Evolutionary conservation across 371 early-diverging fungal species (phyloP), one percentile per base, ranked within the genome.

Genomic region (Dichotomocladium elegans): DNA sequence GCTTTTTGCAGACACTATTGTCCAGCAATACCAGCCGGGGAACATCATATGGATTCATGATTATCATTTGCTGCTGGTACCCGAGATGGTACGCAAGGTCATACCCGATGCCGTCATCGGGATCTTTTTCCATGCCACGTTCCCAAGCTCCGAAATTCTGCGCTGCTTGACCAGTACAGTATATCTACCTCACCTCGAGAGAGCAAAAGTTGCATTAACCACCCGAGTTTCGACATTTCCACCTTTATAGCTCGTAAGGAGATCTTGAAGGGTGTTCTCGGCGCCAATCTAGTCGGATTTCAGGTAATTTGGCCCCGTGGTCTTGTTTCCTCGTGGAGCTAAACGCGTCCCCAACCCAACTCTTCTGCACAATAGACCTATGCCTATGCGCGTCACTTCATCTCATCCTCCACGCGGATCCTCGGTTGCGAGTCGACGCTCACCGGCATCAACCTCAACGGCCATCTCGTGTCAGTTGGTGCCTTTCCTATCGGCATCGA

Each of bases 401-500:
- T 90, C 40, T 89, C 93, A 51, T 88, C 88, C 27, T 95, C 95
- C 65, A 91, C 93, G 14, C 87, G 96, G 42, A 88, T 98, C 17
- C 80, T 97, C n/a, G 93, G 93, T 6, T 81, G 88, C 55, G 96
- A 94, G 64, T 90, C 93, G 2, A 89, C 94, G 4, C 92, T 80
- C 47, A 81, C 79, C 7, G 95, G 92, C 11, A 86, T 98, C 15
- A 87, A 89, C 47, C 78, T 80, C 53, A 71, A 88, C 52, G 92
- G 91, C 4, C 79, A 81, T 25, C 68, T 78, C 4, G 91, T 94
- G 3, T 76, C 85, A 15, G 88, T 96, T 14, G 91, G 89, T n/a
- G 88, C 93, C 15, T 94, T 97, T 65, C 98, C 99, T 0, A 99
- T 99, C 57, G 99, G 99, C 3, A 94, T 99, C 28, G 98, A 99